A percentile compares a stretch with the other conserved stretches of the same genome.
phyloP scores from a whole-genome alignment of 2,329 filamentous ascomycete genomes.

The Talaromyces atroroseus region DNA sequence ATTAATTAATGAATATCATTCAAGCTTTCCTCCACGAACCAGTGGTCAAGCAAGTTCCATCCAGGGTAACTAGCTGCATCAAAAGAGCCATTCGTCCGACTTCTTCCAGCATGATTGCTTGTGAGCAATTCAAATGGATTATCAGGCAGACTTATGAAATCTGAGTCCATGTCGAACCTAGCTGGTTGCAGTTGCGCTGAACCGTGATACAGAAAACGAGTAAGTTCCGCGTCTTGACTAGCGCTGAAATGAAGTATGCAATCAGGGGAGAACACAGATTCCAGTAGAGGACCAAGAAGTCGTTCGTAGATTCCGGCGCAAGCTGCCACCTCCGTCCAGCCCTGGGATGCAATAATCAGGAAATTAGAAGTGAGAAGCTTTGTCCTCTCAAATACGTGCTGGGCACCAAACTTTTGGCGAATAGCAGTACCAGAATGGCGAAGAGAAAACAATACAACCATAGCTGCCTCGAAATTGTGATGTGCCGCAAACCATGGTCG shows the following conservation, averaged over 20 bases:
- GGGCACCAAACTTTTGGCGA: conserved; percentile 20
- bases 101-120: background rate
- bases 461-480: conserved; percentile 22
- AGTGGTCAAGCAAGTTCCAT: background rate
- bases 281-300: conserved; percentile 26
- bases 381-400: conserved; percentile 29
- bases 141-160: no score
- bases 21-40: background rate
- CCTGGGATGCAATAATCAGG: conserved; percentile 25
- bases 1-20: no score
- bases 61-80: background rate
- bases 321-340: conserved; percentile 28
- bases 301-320: conserved; percentile 25
- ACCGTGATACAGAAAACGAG: background rate
- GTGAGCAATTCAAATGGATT: background rate
- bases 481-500: conserved; percentile 23
- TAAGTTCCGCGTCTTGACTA: background rate
- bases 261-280: conserved; percentile 21
- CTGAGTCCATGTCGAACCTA: background rate
- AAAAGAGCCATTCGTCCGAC: background rate
- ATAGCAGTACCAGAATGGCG: conserved; percentile 27
- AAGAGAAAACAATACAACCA: conserved; percentile 23
- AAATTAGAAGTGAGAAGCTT: conserved; percentile 30
- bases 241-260: background rate
- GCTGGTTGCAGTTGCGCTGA: background rate